These are phyloP conservation scores for Fusarium luffae DNA, from an alignment of 2,329 filamentous ascomycete species.

Conservation along the genomic window DNA sequence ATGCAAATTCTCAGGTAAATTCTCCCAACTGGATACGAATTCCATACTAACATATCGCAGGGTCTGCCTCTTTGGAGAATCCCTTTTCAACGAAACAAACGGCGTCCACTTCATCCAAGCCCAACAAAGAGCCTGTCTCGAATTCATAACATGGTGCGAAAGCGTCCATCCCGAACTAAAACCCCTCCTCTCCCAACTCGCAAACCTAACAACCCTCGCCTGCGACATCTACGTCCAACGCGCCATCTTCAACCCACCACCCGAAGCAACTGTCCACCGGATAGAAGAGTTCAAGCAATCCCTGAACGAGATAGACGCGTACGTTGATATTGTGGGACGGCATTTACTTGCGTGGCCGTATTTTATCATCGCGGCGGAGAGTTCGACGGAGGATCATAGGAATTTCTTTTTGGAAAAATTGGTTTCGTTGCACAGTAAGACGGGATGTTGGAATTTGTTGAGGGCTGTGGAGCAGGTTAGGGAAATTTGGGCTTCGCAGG, in stretches of 20 bases:
- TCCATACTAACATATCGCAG: background rate
- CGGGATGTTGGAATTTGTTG: conserved; percentile 39
- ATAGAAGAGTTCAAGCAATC: conserved; percentile 36
- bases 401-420: conserved; percentile 39
- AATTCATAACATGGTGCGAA: conserved; percentile 39
- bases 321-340: conserved; percentile 33
- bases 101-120: conserved; percentile 39
- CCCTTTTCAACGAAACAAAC: conserved; percentile 36
- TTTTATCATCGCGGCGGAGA: conserved; percentile 40
- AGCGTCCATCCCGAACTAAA: conserved; percentile 38
- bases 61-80: conserved; percentile 38
- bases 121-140: conserved; percentile 31
- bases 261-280: conserved; percentile 20
- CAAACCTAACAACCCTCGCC: conserved; percentile 31
- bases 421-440: conserved; percentile 26
- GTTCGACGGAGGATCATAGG: conserved; percentile 32
- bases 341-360: conserved; percentile 40
- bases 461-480: conserved; percentile 40
- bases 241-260: conserved; percentile 31
- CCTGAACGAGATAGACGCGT: conserved; percentile 29
- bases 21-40: rapidly evolving
- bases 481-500: conserved; percentile 41
- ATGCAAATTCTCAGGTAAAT: conserved; percentile 37
- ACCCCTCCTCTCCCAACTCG: conserved; percentile 26
- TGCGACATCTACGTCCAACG: conserved; percentile 40